Conservation (phyloP, 345 rosid species). For the Pseudoturritis turrita region DNA sequence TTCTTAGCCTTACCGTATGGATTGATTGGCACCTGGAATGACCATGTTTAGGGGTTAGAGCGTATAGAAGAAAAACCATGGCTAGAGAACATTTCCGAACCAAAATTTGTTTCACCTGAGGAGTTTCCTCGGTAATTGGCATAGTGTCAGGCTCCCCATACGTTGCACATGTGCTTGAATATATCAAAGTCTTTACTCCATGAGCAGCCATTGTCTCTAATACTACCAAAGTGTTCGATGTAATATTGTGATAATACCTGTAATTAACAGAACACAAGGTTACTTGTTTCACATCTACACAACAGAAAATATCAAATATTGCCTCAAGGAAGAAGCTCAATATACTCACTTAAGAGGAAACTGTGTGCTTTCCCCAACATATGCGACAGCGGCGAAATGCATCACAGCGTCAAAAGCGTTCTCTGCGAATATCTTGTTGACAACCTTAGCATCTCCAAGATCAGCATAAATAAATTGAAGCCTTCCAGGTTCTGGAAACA, state of each 20-base stretch:
- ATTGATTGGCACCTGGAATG: constrained; percentile 46
- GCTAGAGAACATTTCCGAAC: background rate
- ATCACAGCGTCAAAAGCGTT: constrained; percentile 62
- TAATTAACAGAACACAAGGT: background rate
- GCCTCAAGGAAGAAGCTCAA: background rate
- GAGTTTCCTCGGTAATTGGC: constrained; percentile 61
- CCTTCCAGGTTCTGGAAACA: constrained; percentile 60
- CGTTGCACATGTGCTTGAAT: constrained; percentile 75
- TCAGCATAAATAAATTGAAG: constrained; percentile 67
- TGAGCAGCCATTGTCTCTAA: constrained; percentile 60
- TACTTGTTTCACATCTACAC: constrained; percentile 11
- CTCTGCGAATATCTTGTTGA: constrained; percentile 45
- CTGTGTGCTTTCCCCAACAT: constrained; percentile 67
- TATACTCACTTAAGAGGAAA: constrained; percentile 50
- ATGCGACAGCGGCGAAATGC: constrained; percentile 73
- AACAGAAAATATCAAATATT: background rate
- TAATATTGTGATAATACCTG: constrained; percentile 67
- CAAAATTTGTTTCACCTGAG: constrained; percentile 28
- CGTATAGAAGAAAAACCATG: background rate
- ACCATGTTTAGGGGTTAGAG: background rate
- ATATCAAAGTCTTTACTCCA: constrained; percentile 55
- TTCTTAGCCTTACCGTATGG: constrained; percentile 74
- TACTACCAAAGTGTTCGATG: constrained; percentile 54
- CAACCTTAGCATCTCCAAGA: constrained; percentile 55
- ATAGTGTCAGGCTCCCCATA: constrained; percentile 65